A percentile compares a stretch with the other conserved stretches of the same genome.
phyloP scores from a whole-genome alignment of 2,329 filamentous ascomycete species.

The Torrubiella hemipterigena region DNA sequence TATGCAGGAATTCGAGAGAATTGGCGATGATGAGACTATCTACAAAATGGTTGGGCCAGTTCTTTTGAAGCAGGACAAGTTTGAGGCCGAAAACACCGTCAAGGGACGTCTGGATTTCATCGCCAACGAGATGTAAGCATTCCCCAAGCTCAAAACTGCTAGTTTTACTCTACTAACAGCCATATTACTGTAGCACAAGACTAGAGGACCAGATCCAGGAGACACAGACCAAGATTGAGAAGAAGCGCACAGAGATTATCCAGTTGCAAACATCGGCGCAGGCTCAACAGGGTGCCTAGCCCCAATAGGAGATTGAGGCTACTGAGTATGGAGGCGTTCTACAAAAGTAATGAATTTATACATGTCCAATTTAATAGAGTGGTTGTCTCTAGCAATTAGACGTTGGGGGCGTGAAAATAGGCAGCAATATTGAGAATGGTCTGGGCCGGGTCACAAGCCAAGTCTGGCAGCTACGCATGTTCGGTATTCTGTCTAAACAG shows the following conservation, averaged over 20 bases:
- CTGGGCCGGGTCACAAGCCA: too few species aligned
- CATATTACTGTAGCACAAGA: slow-evolving; percentile 20
- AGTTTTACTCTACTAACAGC: background rate
- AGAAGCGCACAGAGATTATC: slow-evolving; percentile 48
- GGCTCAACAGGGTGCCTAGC: slow-evolving; percentile 18
- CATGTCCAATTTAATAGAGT: too few species aligned
- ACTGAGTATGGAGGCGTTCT: too few species aligned
- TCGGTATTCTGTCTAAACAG: too few species aligned
- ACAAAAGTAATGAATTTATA: too few species aligned
- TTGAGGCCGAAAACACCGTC: slow-evolving; percentile 82
- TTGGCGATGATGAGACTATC: slow-evolving; percentile 75
- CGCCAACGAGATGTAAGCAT: slow-evolving; percentile 73
- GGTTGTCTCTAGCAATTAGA: too few species aligned
- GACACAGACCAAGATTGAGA: slow-evolving; percentile 42
- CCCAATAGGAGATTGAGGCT: too few species aligned
- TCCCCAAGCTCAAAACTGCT: background rate
- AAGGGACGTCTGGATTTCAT: slow-evolving; percentile 89
- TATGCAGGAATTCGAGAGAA: slow-evolving; percentile 62
- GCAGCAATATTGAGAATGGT: too few species aligned
- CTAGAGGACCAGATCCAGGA: slow-evolving; percentile 43
- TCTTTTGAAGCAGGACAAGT: slow-evolving; percentile 84
- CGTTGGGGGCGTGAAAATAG: too few species aligned
- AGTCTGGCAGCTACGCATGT: too few species aligned
- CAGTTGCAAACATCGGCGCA: slow-evolving; percentile 40
- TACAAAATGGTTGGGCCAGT: slow-evolving; percentile 95